Conservation (phyloP, 1,284 basidiomycete species). For the Amylostereum chailletii region DNA sequence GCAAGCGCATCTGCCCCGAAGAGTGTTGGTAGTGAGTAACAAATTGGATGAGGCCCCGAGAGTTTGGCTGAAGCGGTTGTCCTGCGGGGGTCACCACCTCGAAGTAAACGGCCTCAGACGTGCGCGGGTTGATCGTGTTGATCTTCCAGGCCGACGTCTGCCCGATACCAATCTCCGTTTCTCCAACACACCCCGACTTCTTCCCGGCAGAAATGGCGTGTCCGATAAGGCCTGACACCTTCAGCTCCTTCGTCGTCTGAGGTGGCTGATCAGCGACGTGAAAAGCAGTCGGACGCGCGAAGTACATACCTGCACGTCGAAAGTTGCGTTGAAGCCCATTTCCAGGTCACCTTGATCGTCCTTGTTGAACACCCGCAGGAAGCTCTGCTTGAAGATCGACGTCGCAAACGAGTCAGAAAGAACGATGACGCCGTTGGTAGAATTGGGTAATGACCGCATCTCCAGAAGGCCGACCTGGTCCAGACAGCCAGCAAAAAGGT, state of each 20-base stretch:
- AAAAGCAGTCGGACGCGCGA: conserved; percentile 1
- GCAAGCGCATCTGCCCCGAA: conserved; percentile 88
- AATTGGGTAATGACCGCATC: conserved; percentile 94
- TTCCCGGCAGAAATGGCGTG: conserved; percentile 97
- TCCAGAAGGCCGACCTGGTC: conserved; percentile 97
- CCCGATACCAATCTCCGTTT: conserved; percentile 99
- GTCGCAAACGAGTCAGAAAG: conserved; percentile 97
- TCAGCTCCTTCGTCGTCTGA: conserved; percentile 97
- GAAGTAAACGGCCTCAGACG: conserved; percentile 92
- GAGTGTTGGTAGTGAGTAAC: conserved; percentile 99
- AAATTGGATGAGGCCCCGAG: conserved; percentile 95
- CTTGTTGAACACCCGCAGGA: conserved; percentile 90
- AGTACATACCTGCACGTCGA: conserved; percentile 81
- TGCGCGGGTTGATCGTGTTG: conserved; percentile 84
- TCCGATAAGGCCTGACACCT: conserved; percentile 96
- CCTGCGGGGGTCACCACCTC: conserved; percentile 99
- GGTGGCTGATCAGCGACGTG: background rate
- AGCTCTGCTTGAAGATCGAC: conserved; percentile 98
- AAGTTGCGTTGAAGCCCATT: conserved; percentile 99
- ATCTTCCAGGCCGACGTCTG: conserved; percentile 99
- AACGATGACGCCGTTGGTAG: conserved; percentile 94
- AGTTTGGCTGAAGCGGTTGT: conserved; percentile 85
- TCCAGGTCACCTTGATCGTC: conserved; percentile 88
- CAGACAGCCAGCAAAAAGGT: conserved; percentile 94
- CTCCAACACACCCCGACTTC: conserved; percentile 94